A percentile compares a stretch with the other conserved stretches of the same genome.
phyloP scores from a whole-genome alignment of 164 flowering plant genomes.

The Vitis riparia region DNA sequence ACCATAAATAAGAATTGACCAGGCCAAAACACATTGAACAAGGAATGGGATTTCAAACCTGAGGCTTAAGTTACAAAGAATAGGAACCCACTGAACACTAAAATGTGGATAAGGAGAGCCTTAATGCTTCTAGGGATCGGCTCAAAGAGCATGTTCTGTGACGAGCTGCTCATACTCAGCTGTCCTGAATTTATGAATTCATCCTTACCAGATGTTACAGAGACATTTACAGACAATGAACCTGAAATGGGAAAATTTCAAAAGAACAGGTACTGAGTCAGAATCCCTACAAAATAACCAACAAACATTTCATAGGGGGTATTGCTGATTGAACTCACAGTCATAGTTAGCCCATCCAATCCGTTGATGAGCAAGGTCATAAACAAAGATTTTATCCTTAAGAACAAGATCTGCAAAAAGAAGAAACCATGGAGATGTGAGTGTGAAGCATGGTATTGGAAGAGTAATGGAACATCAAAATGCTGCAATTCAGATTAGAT shows the following conservation, averaged over 20 bases:
- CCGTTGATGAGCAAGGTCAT: conserved; percentile 53
- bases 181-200: conserved; percentile 51
- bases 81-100: conserved; percentile 15
- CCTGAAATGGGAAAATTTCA: conserved; percentile 29
- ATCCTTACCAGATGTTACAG: conserved; percentile 44
- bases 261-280: not conserved
- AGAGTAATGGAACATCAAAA: not conserved
- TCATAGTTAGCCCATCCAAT: conserved; percentile 73
- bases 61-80: conserved; percentile 21
- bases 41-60: conserved; percentile 7
- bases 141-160: conserved; percentile 21
- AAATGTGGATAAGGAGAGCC: conserved; percentile 22
- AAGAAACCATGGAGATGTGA: conserved; percentile 4
- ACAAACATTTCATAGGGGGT: not conserved
- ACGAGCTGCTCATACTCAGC: conserved; percentile 44
- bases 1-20: conserved; percentile 8
- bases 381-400: conserved; percentile 69
- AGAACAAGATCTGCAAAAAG: conserved; percentile 57
- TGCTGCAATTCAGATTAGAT: not conserved
- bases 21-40: conserved; percentile 3
- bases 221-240: conserved; percentile 59
- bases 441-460: not conserved
- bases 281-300: not conserved
- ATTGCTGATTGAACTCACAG: conserved; percentile 39
- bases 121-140: conserved; percentile 10